A percentile compares a stretch with the other conserved stretches of the same genome.
Conservation (phyloP, 108 stramenopile species). For the Cyclotella choctawhatcheeana region DNA sequence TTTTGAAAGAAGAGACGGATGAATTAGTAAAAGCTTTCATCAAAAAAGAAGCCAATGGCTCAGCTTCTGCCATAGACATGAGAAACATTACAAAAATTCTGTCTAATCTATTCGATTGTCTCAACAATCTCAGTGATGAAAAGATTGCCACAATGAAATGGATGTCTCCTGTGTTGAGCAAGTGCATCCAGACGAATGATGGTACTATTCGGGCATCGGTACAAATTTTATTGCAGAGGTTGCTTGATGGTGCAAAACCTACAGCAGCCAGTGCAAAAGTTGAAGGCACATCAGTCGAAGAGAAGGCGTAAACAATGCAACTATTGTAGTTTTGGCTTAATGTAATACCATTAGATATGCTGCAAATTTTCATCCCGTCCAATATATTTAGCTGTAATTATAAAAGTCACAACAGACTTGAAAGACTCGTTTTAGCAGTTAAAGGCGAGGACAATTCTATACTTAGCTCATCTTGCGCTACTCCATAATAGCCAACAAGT, state of each 20-base stretch:
- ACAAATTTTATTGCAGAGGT: slow-evolving; percentile 52
- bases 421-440: too few species aligned
- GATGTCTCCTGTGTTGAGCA: slow-evolving; percentile 52
- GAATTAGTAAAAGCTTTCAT: slow-evolving; percentile 65
- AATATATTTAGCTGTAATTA: too few species aligned
- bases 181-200: slow-evolving; percentile 62
- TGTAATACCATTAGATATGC: too few species aligned
- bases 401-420: too few species aligned
- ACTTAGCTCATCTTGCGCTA: too few species aligned
- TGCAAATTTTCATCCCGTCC: too few species aligned
- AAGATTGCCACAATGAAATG: slow-evolving; percentile 51
- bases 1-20: slow-evolving; percentile 75
- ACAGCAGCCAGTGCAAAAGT: background rate
- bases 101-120: slow-evolving; percentile 47
- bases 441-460: too few species aligned
- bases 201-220: slow-evolving; percentile 48
- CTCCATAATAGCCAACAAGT: too few species aligned
- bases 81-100: slow-evolving; percentile 53
- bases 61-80: slow-evolving; percentile 45
- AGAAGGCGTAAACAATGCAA: too few species aligned
- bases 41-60: slow-evolving; percentile 61
- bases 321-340: too few species aligned
- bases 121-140: slow-evolving; percentile 47
- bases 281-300: background rate
- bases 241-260: slow-evolving; percentile 14